Conservation (phyloP, 2,329 filamentous ascomycete genomes). For the Dothideomycetes sp. region DNA sequence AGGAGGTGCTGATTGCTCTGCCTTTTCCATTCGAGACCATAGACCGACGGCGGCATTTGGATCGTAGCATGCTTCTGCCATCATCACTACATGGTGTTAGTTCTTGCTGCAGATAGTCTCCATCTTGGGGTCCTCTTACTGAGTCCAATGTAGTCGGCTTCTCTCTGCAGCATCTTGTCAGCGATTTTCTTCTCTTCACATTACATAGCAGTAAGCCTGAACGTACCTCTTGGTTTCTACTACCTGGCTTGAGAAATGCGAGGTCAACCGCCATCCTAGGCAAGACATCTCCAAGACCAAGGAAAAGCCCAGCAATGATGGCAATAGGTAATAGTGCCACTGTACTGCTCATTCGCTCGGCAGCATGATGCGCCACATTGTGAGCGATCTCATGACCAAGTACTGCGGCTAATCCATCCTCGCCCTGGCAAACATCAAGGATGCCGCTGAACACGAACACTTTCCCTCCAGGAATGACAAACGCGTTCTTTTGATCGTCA, state of each 20-base stretch:
- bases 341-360: conserved; percentile 47
- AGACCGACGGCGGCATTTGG: conserved; percentile 56
- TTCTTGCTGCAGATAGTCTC: too few relatives aligned
- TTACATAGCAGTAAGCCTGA: too few relatives aligned
- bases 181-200: too few relatives aligned
- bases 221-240: conserved; percentile 52
- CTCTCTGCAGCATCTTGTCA: conserved; percentile 29
- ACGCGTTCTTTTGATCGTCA: conserved; percentile 57
- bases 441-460: conserved; percentile 72
- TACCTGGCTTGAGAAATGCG: conserved; percentile 57
- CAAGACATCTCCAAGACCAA: conserved; percentile 30
- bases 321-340: conserved; percentile 24
- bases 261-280: conserved; percentile 43
- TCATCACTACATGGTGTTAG: conserved; percentile 47
- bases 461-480: conserved; percentile 66
- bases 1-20: conserved; percentile 42
- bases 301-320: conserved; percentile 24
- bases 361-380: conserved; percentile 56
- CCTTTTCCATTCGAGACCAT: conserved; percentile 47
- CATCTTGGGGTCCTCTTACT: too few relatives aligned
- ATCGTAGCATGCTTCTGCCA: conserved; percentile 69
- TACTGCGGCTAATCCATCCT: conserved; percentile 62
- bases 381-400: conserved; percentile 74
- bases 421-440: conserved; percentile 52
- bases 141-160: conserved; percentile 71